Evolutionary conservation across 176 grass and related monocot genomes (phyloP).

Genomic region (Melocanna baccifera): DNA sequence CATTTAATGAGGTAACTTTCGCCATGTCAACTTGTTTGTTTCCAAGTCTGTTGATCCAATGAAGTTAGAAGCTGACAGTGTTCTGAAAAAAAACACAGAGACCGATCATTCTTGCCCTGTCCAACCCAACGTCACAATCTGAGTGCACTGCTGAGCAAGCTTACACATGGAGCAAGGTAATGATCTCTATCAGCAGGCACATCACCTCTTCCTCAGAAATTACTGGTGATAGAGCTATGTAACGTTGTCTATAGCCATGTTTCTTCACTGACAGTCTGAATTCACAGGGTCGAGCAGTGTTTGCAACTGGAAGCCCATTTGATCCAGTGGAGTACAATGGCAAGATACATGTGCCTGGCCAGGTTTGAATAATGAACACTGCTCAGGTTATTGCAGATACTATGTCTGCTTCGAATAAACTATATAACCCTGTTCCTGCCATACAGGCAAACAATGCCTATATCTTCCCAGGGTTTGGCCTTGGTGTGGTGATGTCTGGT

Average conservation of each 20-base stretch:
- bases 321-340: slow-evolving; percentile 86
- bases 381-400: slow-evolving; percentile 6
- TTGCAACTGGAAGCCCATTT: slow-evolving; percentile 92
- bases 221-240: slow-evolving; percentile 1
- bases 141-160: slow-evolving; percentile 95
- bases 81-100: slow-evolving; percentile 44
- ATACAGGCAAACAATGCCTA: slow-evolving; percentile 94
- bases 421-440: neutral
- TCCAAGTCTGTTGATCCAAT: neutral
- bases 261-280: slow-evolving; percentile 16
- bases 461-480: slow-evolving; percentile 90
- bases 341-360: slow-evolving; percentile 74
- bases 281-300: slow-evolving; percentile 83
- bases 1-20: slow-evolving; percentile 69
- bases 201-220: neutral
- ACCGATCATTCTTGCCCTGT: slow-evolving; percentile 80
- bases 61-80: neutral
- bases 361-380: slow-evolving; percentile 46
- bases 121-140: slow-evolving; percentile 81
- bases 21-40: slow-evolving; percentile 1
- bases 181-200: neutral
- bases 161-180: slow-evolving; percentile 98
- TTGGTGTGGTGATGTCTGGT: slow-evolving; percentile 83
- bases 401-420: neutral
- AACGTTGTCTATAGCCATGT: neutral